Conservation (phyloP, 768 basidiomycete genomes). For the Lactifluus echinatus region DNA sequence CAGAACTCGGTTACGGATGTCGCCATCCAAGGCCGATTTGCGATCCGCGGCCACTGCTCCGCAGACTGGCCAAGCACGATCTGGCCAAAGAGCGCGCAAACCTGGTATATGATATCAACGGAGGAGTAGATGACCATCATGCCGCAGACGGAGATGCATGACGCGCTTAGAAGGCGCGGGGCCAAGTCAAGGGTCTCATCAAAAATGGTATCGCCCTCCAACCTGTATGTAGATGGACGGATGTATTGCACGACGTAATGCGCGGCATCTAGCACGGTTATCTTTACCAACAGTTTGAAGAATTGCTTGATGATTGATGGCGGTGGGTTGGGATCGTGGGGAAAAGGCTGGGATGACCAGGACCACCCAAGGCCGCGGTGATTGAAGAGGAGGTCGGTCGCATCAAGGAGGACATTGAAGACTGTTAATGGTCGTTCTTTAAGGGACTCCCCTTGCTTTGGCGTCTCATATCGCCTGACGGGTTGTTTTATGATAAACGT, state of each 20-base stretch:
- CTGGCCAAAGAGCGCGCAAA: constrained; percentile 24
- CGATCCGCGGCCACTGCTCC: constrained; percentile 31
- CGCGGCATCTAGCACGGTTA: constrained; percentile 1
- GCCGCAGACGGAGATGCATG: constrained; percentile 6
- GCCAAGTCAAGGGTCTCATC: background rate
- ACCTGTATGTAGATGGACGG: constrained; percentile 5
- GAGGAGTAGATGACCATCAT: constrained; percentile 17
- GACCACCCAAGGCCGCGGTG: constrained; percentile 20
- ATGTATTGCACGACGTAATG: constrained; percentile 12
- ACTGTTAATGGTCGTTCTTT: constrained; percentile 1
- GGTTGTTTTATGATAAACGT: constrained; percentile 1
- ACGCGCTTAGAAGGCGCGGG: background rate
- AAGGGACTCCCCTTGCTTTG: background rate
- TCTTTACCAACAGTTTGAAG: background rate
- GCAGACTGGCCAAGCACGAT: constrained; percentile 27
- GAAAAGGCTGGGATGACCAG: constrained; percentile 17
- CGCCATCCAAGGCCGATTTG: constrained; percentile 30
- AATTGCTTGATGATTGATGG: background rate
- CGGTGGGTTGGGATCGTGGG: background rate
- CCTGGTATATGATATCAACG: constrained; percentile 22
- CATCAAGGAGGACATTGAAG: constrained; percentile 8
- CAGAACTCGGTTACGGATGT: constrained; percentile 35
- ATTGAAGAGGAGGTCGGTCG: constrained; percentile 16
- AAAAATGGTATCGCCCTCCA: constrained; percentile 16
- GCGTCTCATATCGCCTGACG: constrained; percentile 7